Conservation (phyloP, 805 yeast genomes). For the Candida koratica region DNA sequence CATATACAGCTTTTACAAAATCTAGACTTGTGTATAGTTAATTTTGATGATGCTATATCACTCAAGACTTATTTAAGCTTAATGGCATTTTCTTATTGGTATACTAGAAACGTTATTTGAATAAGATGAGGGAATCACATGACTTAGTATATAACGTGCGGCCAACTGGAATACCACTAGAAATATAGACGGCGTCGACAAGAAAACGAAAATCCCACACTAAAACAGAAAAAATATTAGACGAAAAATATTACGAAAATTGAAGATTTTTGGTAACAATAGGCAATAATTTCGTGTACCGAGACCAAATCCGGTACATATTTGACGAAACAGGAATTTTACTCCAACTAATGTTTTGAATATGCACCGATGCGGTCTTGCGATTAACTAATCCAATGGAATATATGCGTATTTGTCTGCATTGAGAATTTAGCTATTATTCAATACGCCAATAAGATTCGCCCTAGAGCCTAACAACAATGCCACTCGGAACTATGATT, state of each 20-base stretch:
- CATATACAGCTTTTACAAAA: too few relatives aligned
- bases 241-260: conserved; percentile 3
- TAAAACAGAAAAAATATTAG: conserved; percentile 1
- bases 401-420: background rate
- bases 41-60: too few relatives aligned
- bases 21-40: too few relatives aligned
- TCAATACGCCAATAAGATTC: background rate
- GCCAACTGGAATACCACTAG: too few relatives aligned
- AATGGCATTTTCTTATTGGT: too few relatives aligned
- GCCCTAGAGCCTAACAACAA: background rate
- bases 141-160: too few relatives aligned
- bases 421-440: background rate
- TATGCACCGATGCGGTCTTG: background rate
- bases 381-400: background rate
- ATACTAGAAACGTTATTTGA: too few relatives aligned
- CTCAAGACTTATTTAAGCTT: too few relatives aligned
- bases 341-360: conserved; percentile 2
- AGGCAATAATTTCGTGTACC: conserved; percentile 1
- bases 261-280: background rate
- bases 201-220: background rate
- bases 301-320: background rate
- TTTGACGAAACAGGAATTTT: conserved; percentile 1
- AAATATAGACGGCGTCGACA: too few relatives aligned
- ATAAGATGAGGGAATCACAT: too few relatives aligned
- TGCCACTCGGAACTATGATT: background rate